Conservation (phyloP, 2,329 filamentous ascomycete genomes). For the Diaporthe ilicicola region DNA sequence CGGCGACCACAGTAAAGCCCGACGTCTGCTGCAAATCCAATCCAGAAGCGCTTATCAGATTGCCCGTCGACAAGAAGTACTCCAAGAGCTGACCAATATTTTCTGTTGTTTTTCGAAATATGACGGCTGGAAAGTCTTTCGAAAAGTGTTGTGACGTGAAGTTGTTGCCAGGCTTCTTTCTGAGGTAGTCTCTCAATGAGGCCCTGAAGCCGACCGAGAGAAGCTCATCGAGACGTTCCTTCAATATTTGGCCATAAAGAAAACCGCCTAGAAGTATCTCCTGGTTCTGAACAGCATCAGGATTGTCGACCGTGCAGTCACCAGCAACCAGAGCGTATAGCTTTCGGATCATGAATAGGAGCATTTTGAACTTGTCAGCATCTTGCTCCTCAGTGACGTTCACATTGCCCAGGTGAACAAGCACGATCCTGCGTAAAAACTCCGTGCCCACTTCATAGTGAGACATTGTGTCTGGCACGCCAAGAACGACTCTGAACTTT, state of each 20-base stretch:
- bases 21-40: conserved; percentile 94
- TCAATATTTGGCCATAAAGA: conserved; percentile 93
- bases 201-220: conserved; percentile 64
- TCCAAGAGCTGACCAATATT: conserved; percentile 88
- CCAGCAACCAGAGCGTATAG: conserved; percentile 92
- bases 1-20: conserved; percentile 94
- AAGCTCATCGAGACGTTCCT: conserved; percentile 93
- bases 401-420: conserved; percentile 89
- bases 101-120: conserved; percentile 85
- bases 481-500: conserved; percentile 90
- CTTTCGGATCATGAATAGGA: conserved; percentile 96
- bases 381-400: conserved; percentile 87
- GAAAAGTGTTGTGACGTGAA: conserved; percentile 82
- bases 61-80: conserved; percentile 97
- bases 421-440: conserved; percentile 87
- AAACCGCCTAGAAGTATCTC: conserved; percentile 94
- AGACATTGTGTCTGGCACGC: conserved; percentile 82
- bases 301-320: conserved; percentile 93
- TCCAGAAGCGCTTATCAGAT: conserved; percentile 88
- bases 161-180: conserved; percentile 67
- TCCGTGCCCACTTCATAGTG: conserved; percentile 91
- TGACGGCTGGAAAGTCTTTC: conserved; percentile 79
- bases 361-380: conserved; percentile 89
- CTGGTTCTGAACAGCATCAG: conserved; percentile 95
- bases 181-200: conserved; percentile 65